Conservation (phyloP, 192 early-diverging fungal species). For the Coemansia sp. region DNA sequence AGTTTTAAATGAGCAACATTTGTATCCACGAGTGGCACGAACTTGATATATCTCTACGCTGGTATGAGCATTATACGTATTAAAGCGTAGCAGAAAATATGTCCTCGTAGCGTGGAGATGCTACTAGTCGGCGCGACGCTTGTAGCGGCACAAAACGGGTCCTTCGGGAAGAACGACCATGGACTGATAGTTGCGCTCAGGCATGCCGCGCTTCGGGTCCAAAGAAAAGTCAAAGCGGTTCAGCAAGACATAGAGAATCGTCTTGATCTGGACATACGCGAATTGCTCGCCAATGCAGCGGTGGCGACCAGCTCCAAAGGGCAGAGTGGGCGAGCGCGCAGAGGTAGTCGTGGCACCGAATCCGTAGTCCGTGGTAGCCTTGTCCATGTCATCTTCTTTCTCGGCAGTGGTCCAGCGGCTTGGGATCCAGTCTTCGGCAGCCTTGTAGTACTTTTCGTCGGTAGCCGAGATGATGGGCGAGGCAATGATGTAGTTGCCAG, state of each 20-base stretch:
- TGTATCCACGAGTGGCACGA: too few species aligned
- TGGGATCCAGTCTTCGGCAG: constrained; percentile 83
- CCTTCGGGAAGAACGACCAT: constrained; percentile 89
- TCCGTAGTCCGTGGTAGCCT: constrained; percentile 70
- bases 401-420: constrained; percentile 69
- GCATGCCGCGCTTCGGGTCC: constrained; percentile 70
- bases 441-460: constrained; percentile 78
- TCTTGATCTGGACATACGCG: constrained; percentile 96
- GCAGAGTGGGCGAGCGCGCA: constrained; percentile 85
- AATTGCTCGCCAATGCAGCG: constrained; percentile 99
- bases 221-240: constrained; percentile 77
- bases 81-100: too few species aligned
- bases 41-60: too few species aligned
- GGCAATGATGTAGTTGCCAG: constrained; percentile 86
- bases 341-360: constrained; percentile 67
- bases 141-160: constrained; percentile 60
- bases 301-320: constrained; percentile 98
- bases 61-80: too few species aligned
- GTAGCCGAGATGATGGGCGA: constrained; percentile 80
- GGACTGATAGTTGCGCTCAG: constrained; percentile 84
- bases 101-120: background rate
- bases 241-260: constrained; percentile 82
- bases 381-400: constrained; percentile 60
- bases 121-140: constrained; percentile 24
- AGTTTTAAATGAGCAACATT: too few species aligned